Percentiles rank a stretch among this genome's conserved stretches.
Evolutionary conservation across 2,329 filamentous ascomycete genomes (phyloP).

Genomic region (Cladobotryum mycophilum): DNA sequence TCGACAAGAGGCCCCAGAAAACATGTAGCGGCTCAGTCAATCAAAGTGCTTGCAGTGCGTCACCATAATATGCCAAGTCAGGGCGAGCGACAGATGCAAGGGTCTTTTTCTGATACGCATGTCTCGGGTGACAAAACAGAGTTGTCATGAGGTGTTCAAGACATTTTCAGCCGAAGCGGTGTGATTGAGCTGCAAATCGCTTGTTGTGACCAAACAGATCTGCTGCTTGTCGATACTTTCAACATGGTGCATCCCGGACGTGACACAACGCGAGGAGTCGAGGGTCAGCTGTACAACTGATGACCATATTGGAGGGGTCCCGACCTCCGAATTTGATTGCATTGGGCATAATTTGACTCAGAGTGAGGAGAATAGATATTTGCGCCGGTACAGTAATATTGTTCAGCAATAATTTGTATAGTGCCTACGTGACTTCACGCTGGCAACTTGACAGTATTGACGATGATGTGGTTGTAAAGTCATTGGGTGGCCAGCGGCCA

Average conservation of each 20-base stretch:
- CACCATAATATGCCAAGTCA: background rate
- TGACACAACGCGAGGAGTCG: background rate
- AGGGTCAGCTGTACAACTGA: background rate
- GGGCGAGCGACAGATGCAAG: background rate
- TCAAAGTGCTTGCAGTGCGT: no score
- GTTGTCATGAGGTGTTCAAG: background rate
- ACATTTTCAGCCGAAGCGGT: background rate
- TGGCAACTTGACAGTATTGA: background rate
- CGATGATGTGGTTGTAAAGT: background rate
- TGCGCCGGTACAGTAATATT: no score
- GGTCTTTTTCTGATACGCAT: background rate
- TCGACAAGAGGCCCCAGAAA: no score
- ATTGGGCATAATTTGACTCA: background rate
- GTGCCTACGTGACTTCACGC: background rate
- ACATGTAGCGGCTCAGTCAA: no score
- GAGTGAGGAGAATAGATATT: background rate
- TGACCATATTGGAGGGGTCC: background rate
- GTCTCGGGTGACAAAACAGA: background rate
- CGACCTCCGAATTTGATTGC: background rate
- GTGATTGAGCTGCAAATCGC: background rate
- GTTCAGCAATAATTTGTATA: background rate
- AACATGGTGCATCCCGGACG: background rate
- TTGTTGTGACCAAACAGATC: constrained; percentile 1
- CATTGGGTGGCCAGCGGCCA: background rate
- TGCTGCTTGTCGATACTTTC: background rate